Evolutionary conservation across 169 alveolate genomes (phyloP).

Genomic region (Eimeria sp.): DNA sequence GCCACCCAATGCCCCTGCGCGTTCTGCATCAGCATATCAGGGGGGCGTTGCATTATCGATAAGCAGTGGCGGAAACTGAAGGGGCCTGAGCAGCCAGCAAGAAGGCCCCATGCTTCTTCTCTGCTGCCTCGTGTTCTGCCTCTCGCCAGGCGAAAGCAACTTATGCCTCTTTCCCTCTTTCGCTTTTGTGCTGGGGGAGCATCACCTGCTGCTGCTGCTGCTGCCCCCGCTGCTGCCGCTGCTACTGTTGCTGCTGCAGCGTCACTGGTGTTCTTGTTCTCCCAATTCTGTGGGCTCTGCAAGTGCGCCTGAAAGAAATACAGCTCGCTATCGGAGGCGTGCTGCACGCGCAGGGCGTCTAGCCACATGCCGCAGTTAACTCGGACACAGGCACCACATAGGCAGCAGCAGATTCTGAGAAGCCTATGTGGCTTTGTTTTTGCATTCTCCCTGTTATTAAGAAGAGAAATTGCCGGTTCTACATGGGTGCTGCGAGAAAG

Average conservation of each 20-base stretch:
- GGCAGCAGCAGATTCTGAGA: conserved; percentile 51
- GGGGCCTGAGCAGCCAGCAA: conserved; percentile 49
- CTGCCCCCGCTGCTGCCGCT: background rate
- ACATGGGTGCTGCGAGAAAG: background rate
- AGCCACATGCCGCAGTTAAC: conserved; percentile 50
- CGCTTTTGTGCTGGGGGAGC: background rate
- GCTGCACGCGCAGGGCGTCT: conserved; percentile 49
- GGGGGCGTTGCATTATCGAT: conserved; percentile 24
- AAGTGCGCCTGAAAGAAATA: conserved; percentile 50
- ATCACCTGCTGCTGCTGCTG: background rate
- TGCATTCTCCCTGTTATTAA: background rate
- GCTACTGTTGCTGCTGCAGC: conserved; percentile 18
- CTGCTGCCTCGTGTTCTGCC: conserved; percentile 32
- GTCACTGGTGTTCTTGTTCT: background rate
- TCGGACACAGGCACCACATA: background rate
- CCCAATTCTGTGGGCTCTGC: background rate
- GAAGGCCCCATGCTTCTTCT: conserved; percentile 56
- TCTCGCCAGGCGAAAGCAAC: background rate
- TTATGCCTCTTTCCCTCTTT: background rate
- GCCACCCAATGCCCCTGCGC: background rate
- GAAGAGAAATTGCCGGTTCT: background rate
- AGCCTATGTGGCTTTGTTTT: background rate
- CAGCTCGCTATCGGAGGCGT: conserved; percentile 48
- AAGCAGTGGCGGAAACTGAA: conserved; percentile 46
- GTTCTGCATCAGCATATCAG: background rate